Evolutionary conservation across 495 filamentous ascomycete species (phyloP).

Genomic region (Lindgomyces ingoldianus): DNA sequence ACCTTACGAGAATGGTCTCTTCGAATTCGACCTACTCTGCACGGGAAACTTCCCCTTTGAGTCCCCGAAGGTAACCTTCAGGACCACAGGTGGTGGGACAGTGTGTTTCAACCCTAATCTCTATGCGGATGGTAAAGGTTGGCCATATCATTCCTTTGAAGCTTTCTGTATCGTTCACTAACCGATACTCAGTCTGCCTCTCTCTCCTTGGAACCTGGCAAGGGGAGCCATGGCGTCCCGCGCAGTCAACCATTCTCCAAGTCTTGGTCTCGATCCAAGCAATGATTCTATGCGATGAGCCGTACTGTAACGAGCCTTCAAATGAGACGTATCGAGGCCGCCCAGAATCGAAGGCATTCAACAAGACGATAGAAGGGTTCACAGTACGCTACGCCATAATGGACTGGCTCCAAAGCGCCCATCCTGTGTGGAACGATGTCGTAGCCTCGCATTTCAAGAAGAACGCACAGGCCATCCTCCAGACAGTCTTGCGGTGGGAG

Average conservation of each 20-base stretch:
- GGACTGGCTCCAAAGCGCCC: conserved; percentile 48
- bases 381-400: conserved; percentile 54
- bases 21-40: conserved; percentile 62
- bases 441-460: conserved; percentile 13
- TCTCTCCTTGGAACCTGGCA: conserved; percentile 62
- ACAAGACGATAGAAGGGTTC: conserved; percentile 41
- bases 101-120: conserved; percentile 62
- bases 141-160: neutral
- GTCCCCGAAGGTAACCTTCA: conserved; percentile 56
- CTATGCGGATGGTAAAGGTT: conserved; percentile 54
- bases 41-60: conserved; percentile 49
- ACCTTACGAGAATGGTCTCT: conserved; percentile 63
- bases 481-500: conserved; percentile 15
- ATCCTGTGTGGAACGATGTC: conserved; percentile 32
- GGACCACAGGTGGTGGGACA: conserved; percentile 51
- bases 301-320: conserved; percentile 62
- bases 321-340: conserved; percentile 40
- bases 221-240: conserved; percentile 56
- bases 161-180: neutral
- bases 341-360: conserved; percentile 43
- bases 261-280: conserved; percentile 63
- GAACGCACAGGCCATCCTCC: conserved; percentile 16
- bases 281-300: conserved; percentile 61
- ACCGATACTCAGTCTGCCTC: conserved; percentile 52
- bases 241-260: conserved; percentile 58